Evolutionary conservation across 2,329 filamentous ascomycete species (phyloP), one percentile per base, ranked within the genome.

Genomic region (Sphaerulina vaccinii): DNA sequence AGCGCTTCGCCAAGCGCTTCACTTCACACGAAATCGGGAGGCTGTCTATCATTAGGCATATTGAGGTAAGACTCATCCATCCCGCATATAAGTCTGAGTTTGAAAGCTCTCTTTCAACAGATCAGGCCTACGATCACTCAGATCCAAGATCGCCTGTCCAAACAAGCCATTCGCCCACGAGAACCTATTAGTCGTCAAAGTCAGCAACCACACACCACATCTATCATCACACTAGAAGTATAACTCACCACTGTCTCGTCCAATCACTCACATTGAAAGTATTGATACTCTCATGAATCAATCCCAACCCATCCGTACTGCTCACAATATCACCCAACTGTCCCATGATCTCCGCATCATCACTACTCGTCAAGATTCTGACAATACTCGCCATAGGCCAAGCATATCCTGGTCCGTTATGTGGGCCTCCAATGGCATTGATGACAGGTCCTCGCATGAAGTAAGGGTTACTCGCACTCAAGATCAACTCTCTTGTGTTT

Each of bases 311-410:
- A 60, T 71, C 74, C 4, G 76, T 79, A 37, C 68, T 75, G 51
- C 70, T 71, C 21, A 79, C 62, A 49, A 79, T 70, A 62, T 73
- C 66, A 54, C 63, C 63, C 54, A 79, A 54, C 59, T 75, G 69
- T 11, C 65, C 66, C 5, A 63, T 66, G 50, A 78, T 77, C 63
- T 79, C 77, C 0, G 63, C 65, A 46, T 76, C 74, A 49, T 78
- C 68, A 32, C 71, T 66, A 39, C 64, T 75, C n/a, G 77, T 80
- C 51, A 79, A 54, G 18, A 79, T 76, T 11, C 75, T 70, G 13
- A 79, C 71, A 55, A 79, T 78, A 3, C 67, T 68, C 8, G 76
- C 75, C 75, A 79, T 77, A 0, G 77, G 77, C 77, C 77, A 79
- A 21, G 74, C 76, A 40, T 62, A 67, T 5, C 68, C 75, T 0